Conservation (phyloP, 2,329 filamentous ascomycete species). For the Fusarium aywerte region DNA sequence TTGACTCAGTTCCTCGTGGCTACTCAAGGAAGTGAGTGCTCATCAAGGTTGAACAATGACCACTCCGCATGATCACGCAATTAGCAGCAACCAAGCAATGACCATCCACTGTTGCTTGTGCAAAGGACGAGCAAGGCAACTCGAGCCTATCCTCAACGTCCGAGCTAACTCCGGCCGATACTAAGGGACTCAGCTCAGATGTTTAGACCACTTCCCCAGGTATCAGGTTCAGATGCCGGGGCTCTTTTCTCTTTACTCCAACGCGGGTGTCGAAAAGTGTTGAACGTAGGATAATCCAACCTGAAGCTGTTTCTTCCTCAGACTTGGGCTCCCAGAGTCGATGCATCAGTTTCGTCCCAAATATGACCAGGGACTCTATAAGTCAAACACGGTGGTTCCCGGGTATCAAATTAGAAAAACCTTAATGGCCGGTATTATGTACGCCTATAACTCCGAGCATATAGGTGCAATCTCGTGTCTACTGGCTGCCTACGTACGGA, state of each 20-base stretch:
- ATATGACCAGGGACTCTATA: constrained; percentile 25
- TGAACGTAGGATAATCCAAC: not conserved
- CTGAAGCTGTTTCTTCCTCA: constrained; percentile 24
- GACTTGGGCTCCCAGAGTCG: not conserved
- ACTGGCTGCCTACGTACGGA: not conserved
- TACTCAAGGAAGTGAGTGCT: not conserved
- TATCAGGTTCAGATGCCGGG: not conserved
- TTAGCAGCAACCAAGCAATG: not conserved
- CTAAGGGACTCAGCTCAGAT: not conserved
- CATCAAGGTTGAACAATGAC: not conserved
- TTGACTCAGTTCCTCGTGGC: not conserved
- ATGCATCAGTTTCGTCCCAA: constrained; percentile 2
- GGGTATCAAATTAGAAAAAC: constrained; percentile 1
- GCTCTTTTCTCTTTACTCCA: not conserved
- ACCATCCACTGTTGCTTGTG: not conserved
- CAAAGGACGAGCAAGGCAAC: not conserved
- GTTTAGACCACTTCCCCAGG: not conserved
- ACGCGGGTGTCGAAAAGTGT: not conserved
- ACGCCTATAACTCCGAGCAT: not conserved
- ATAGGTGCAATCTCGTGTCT: not conserved
- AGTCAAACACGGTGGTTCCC: constrained; percentile 3
- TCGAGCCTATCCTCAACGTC: not conserved
- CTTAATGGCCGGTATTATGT: constrained; percentile 1
- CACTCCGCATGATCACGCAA: not conserved
- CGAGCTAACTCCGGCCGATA: not conserved